Evolutionary conservation across 139 green algal species (phyloP), one percentile per base, ranked within the genome.

Genomic region (Chlamydomonas sphaeroides): DNA sequence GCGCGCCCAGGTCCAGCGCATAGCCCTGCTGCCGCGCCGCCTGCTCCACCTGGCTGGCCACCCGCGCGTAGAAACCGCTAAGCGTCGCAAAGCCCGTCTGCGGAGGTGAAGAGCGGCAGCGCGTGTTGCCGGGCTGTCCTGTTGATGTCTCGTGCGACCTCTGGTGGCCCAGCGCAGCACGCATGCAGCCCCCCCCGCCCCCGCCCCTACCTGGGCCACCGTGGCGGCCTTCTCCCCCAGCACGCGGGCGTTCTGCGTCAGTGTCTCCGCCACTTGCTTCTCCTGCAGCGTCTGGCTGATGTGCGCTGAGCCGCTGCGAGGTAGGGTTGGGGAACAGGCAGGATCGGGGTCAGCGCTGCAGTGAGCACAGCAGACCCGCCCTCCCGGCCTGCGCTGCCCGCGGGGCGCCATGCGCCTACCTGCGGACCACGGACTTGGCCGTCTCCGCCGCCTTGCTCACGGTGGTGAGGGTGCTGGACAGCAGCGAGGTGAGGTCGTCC

Each of bases 381-480:
- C n/a, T n/a, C n/a, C n/a, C n/a, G n/a, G n/a, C n/a, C n/a, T n/a
- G n/a, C n/a, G n/a, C n/a, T n/a, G n/a, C n/a, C n/a, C n/a, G n/a
- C n/a, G n/a, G n/a, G n/a, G n/a, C n/a, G n/a, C n/a, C n/a, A n/a
- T n/a, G n/a, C n/a, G n/a, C n/a, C n/a, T n/a, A n/a, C n/a, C n/a
- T n/a, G n/a, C n/a, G n/a, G n/a, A n/a, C n/a, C n/a, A n/a, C n/a
- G n/a, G n/a, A n/a, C n/a, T n/a, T n/a, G n/a, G n/a, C n/a, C 0
- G 70, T 68, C 20, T 79, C 72, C 11, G 86, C 89, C 8, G 84
- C 83, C 59, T 84, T 68, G 2, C 61, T 73, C 45, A 92, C 78
- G 0, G 78, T 77, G 35, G 57, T 71, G 33, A 91, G 35, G n/a
- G 94, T 94, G 42, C 90, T 93, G 21, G 85, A 92, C 11, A 98